Evolutionary conservation across 139 green algal species (phyloP).

Genomic region (Picochlorum sp.): DNA sequence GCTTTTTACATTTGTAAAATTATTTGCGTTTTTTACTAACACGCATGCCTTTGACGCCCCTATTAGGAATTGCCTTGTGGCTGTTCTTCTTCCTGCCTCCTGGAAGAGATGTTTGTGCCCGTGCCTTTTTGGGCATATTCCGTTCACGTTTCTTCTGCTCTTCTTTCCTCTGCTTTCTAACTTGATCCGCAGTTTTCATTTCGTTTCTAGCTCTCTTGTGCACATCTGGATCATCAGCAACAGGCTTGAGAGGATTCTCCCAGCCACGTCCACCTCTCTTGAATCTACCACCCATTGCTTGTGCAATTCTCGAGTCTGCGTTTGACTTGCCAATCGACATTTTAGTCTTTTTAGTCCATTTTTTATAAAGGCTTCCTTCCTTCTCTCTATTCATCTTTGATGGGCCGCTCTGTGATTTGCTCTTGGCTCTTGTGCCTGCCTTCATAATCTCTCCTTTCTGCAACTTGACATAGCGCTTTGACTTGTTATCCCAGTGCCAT

Average conservation of each 20-base stretch:
- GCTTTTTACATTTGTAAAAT: neutral
- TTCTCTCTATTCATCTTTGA: slow-evolving; percentile 19
- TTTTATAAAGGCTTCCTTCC: slow-evolving; percentile 46
- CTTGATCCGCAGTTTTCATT: slow-evolving; percentile 20
- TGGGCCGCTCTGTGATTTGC: slow-evolving; percentile 13
- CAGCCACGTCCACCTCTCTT: slow-evolving; percentile 43
- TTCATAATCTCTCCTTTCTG: slow-evolving; percentile 37
- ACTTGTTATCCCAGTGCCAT: slow-evolving; percentile 75
- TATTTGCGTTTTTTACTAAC: neutral
- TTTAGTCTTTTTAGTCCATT: slow-evolving; percentile 57
- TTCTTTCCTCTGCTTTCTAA: slow-evolving; percentile 20
- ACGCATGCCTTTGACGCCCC: neutral
- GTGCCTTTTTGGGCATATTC: neutral
- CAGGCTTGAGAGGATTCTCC: slow-evolving; percentile 29
- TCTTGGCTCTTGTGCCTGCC: slow-evolving; percentile 31
- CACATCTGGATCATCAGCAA: neutral
- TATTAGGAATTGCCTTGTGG: slow-evolving; percentile 6
- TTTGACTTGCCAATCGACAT: slow-evolving; percentile 28
- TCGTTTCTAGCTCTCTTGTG: slow-evolving; percentile 9
- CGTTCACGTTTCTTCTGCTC: slow-evolving; percentile 10
- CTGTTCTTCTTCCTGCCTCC: slow-evolving; percentile 18
- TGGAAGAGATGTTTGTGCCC: neutral
- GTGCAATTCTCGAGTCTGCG: neutral
- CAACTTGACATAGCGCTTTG: slow-evolving; percentile 65
- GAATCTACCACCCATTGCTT: slow-evolving; percentile 26